Evolutionary conservation across 345 rosid species (phyloP), one percentile per base, ranked within the genome.

Genomic region (Aethionema arabicum): DNA sequence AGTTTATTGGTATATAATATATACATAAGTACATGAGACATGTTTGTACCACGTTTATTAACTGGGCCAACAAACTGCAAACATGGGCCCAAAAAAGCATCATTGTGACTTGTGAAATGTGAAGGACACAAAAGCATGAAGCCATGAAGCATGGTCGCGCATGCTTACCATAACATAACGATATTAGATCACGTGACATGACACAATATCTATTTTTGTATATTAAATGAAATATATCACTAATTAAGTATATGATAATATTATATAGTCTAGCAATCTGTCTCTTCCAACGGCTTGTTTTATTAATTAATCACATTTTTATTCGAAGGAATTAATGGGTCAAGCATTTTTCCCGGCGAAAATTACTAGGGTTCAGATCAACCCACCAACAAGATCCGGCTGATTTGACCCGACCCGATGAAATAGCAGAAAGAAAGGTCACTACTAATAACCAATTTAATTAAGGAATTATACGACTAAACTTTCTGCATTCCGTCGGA

Each of bases 401-500:
- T 11, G 29, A 21, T 21, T 21, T 21, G 51, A 43, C 39, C 37
- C 15, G 37, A 50, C 3, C 3, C 30, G 6, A 11, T 3, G 3
- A 10, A 41, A 41, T 8, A 21, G 4, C 31, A 46, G 9, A 9
- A 46, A 11, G 27, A 21, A 21, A 21, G 27, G 27, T 21, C 2
- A 21, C 27, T 1, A 21, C 27, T 21, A 21, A 21, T 21, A 21
- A 21, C 27, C 2, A 21, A 21, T 21, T 47, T 48, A 55, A 32
- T 70, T 52, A 63, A 13, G 75, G 75, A 42, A 71, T 57, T 3
- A 63, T 30, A 36, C 69, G 65, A 35, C 70, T 36, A 43, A 81
- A 88, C 54, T 80, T 77, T 65, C 76, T 83, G 52, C 98, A 91
- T 51, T 91, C 87, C 53, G 43, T n/a, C n/a, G 27, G 21, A 11